phyloP scores from a whole-genome alignment of 495 filamentous ascomycete species.

The Neurospora sp. region DNA sequence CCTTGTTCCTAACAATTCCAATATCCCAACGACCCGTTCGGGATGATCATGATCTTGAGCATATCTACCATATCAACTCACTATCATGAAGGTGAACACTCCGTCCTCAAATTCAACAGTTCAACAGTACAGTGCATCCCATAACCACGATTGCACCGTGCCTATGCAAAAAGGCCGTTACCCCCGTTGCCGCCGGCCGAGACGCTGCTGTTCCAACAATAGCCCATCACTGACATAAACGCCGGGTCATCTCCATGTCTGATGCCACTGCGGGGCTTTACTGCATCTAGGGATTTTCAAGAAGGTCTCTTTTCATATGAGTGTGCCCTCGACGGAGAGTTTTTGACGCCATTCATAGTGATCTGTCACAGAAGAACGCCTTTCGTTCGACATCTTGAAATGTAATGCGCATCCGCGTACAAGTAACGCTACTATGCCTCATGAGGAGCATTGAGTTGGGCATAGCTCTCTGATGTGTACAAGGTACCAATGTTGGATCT shows the following conservation, averaged over 20 bases:
- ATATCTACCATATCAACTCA: not conserved
- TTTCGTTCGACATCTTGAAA: not conserved
- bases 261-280: not conserved
- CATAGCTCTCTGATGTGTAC: too few relatives aligned
- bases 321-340: not conserved
- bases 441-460: too few relatives aligned
- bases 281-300: not conserved
- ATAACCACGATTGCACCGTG: not conserved
- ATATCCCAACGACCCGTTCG: not conserved
- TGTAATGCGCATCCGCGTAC: not conserved
- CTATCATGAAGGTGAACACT: not conserved
- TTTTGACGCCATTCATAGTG: not conserved
- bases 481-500: too few relatives aligned
- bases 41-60: not conserved
- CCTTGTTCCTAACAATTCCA: not conserved
- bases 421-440: not conserved
- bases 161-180: not conserved
- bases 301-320: not conserved
- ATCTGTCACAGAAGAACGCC: not conserved
- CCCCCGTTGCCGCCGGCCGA: not conserved
- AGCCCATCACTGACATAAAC: not conserved
- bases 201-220: not conserved
- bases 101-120: not conserved
- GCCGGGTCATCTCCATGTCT: not conserved
- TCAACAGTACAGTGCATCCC: not conserved